Base-by-base conservation (phyloP, 2,329 filamentous ascomycete genomes). In the Keithomyces neogunnii region DNA sequence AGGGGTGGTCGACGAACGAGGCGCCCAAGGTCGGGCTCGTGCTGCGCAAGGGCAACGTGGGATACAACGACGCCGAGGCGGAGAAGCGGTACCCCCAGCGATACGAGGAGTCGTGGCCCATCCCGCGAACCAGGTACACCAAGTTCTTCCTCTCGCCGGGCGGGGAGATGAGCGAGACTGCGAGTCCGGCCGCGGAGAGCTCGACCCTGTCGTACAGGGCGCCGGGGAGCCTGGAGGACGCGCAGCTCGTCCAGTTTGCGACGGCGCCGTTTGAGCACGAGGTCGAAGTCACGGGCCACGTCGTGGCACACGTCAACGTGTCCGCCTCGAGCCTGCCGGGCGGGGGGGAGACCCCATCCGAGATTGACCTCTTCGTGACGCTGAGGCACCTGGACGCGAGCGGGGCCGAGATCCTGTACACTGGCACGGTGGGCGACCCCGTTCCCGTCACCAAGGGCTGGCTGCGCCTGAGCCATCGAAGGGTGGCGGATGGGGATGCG, bases 221-320 rank as follows among this genome's bases (percentile, higher is more conserved):
- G 0, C 70, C 86, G 0, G 82, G 83, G 0, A 77, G 70, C 0
- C 57, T 85, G 0, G 69, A 81, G 0, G 70, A 76, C 8, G 75
- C 74, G 0, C 69, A 83, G 48, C 52, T 74, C 0, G 56, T 87
- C 0, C 76, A 78, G 42, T 88, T 88, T 62, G 71, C 68, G 1
- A 84, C 78, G 0, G 51, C 70, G 0, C 68, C 80, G 0, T 86
- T 88, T 52, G 71, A 75, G n/a, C 54, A 69, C 5, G 82, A 88
- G 58, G 85, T 78, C 0, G 85, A 88, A 60, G 79, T 89, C 50
- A 88, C 85, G 0, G 85, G 85, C 0, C 82, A 88, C 59, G 69
- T 86, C 31, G 71, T 80, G 0, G 82, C 82, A 0, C 83, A 81
- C 56, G 69, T 89, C 3, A 80, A 82, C 53, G 77, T 86, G 0